Conservation (phyloP, 2,329 filamentous ascomycete genomes). For the Fusarium buharicum region DNA sequence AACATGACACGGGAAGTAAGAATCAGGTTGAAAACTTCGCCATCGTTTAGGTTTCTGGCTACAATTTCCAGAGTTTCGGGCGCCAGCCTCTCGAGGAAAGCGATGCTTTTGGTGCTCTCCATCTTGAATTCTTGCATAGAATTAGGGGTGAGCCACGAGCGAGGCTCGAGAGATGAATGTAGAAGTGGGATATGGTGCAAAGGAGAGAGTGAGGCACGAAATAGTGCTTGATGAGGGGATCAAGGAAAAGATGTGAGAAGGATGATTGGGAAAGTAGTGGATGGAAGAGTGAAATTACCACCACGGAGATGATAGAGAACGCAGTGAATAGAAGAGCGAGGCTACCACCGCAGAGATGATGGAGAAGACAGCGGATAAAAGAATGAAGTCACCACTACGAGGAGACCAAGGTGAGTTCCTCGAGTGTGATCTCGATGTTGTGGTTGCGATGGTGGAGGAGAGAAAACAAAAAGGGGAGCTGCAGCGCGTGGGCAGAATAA, state of each 20-base stretch:
- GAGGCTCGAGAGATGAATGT: not conserved
- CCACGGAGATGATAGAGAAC: not conserved
- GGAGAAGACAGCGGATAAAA: too few species aligned
- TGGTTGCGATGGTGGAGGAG: conserved; percentile 1
- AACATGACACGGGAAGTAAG: not conserved
- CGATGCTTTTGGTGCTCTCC: not conserved
- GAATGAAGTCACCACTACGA: too few species aligned
- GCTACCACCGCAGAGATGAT: not conserved
- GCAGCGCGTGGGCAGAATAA: conserved; percentile 6
- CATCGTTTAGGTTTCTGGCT: not conserved
- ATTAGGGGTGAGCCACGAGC: not conserved
- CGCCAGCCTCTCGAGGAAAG: not conserved
- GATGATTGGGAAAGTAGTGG: too few species aligned
- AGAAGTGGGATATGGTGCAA: not conserved
- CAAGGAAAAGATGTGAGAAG: too few species aligned
- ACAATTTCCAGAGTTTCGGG: not conserved
- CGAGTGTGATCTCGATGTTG: not conserved
- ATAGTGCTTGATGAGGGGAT: too few species aligned
- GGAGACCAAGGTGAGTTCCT: not conserved
- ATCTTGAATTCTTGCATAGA: not conserved
- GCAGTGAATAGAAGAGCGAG: not conserved
- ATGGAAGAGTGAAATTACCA: not conserved
- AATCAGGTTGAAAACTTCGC: not conserved
- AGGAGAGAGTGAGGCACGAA: too few species aligned
- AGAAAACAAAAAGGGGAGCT: not conserved